phyloP scores from a whole-genome alignment of 1,284 basidiomycete species.

The Sanghuangporus baumii region DNA sequence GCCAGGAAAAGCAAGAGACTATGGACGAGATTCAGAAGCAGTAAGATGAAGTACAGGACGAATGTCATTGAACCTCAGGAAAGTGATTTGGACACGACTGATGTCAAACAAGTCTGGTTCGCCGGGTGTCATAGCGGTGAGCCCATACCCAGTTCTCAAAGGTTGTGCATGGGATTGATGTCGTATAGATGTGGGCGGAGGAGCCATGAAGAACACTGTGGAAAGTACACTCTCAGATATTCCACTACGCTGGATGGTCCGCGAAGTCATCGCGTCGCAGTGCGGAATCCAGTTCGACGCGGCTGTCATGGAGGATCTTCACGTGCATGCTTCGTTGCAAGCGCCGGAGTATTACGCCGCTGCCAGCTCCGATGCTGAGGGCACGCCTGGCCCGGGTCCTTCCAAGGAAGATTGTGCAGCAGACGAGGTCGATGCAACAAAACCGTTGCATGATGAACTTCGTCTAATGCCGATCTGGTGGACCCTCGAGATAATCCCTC shows the following conservation, averaged over 20 bases:
- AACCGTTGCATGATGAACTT: conserved; percentile 34
- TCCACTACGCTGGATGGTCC: conserved; percentile 71
- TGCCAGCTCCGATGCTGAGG: background rate
- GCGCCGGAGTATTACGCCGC: background rate
- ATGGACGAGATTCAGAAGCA: background rate
- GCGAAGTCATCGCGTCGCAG: conserved; percentile 38
- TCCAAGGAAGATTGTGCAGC: background rate
- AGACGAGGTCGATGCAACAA: conserved; percentile 11
- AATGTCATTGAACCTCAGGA: background rate
- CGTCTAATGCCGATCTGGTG: conserved; percentile 30
- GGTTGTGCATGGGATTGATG: background rate
- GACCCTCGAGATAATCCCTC: conserved; percentile 39
- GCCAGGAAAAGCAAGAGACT: background rate
- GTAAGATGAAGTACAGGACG: background rate
- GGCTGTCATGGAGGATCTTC: conserved; percentile 30
- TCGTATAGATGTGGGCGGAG: conserved; percentile 61
- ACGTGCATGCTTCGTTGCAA: conserved; percentile 11
- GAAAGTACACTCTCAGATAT: conserved; percentile 48
- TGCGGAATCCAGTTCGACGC: conserved; percentile 51
- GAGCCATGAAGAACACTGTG: conserved; percentile 41
- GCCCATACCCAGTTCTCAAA: conserved; percentile 18
- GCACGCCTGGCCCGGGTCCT: background rate
- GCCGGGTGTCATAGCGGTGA: conserved; percentile 53
- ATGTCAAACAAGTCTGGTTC: conserved; percentile 64
- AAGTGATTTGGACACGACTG: conserved; percentile 25